Evolutionary conservation across 108 stramenopile species (phyloP), one percentile per base, ranked within the genome.

Genomic region (Cyclotella sp.): DNA sequence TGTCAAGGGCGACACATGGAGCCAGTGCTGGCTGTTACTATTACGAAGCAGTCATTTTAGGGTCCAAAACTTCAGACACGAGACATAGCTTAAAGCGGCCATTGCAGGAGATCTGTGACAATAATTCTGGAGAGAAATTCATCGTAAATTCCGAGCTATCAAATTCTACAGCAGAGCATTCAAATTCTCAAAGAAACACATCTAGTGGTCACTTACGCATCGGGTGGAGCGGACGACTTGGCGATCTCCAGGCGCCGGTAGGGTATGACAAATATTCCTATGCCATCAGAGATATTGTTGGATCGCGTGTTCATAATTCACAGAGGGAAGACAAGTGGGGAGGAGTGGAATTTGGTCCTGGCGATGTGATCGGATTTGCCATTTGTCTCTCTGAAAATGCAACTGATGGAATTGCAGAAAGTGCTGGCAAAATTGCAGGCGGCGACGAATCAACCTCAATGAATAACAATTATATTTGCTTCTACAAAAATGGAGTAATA

Each of bases 201-300:
- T 27, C 34, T 24, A 63, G 68, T 29, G 88, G 84, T 12, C 94
- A 96, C 70, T 60, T 94, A 12, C 86, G 97, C 8, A 70, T 97
- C 22, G 97, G 97, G 49, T 96, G 91, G 90, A 79, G 88, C 53
- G 96, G 91, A 79, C 85, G 95, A 21, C 84, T 86, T 45, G 97
- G 94, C 10, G 93, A 96, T 59, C 76, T 97, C 28, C 97, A 99
- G 70, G 98, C 92, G 19, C 98, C 98, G 2, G 96, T 98, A 12
- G 98, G 98, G 40, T 98, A 97, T 78, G 96, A 98, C 84, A 84
- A 89, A 67, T 91, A 93, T 88, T 90, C 89, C 64, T 99, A 93
- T 83, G 97, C 86, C 9, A 87, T 97, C 65, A 90, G 98, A 15
- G 95, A 97, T 70, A 87, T 92, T 41, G 63, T 72, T 8, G 97